Evolutionary conservation across 116 monocot species (phyloP), one percentile per base, ranked within the genome.

Genomic region (Trichopus zeylanicus): DNA sequence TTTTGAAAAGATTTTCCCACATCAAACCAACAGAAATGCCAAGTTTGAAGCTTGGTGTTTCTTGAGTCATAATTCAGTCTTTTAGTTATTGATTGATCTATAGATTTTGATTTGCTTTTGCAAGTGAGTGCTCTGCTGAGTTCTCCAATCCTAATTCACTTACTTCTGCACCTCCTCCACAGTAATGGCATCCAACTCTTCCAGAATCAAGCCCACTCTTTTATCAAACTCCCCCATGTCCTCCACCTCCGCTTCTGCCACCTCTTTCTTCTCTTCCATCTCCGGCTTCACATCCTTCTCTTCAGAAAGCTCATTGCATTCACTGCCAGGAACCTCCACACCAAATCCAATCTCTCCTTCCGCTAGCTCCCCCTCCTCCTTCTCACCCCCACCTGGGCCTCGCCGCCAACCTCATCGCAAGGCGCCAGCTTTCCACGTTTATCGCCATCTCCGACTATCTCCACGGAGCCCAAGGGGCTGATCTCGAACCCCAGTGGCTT

Each of bases 281-380:
- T 32, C 64, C 62, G 18, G 66, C 62, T 1, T 21, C n/a, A n/a
- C n/a, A n/a, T n/a, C n/a, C n/a, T n/a, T n/a, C n/a, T n/a, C n/a
- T n/a, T n/a, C n/a, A n/a, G n/a, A n/a, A 31, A 32, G 28, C 57
- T 57, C 57, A 33, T 33, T 58, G 29, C 34, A 21, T 35, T 58
- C 34, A 29, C 35, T 19, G 12, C 13, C 65, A n/a, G 21, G 49
- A 5, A 55, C 24, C 4, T 72, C 77, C 4, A 61, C 76, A 16
- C 57, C 76, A 19, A 77, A 51, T 22, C 67, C 87, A 29, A 88
- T 82, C 74, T 93, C 92, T 20, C 92, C 92, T 63, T 92, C 92
- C 79, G 84, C 92, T 33, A 92, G 64, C 73, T 92, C 92, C 0
- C 88, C 83, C 25, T 92, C 88, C 74, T 92, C 89, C 75, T 70